phyloP scores from a whole-genome alignment of 2,329 filamentous ascomycete genomes.

The Calonectria ilicicola region DNA sequence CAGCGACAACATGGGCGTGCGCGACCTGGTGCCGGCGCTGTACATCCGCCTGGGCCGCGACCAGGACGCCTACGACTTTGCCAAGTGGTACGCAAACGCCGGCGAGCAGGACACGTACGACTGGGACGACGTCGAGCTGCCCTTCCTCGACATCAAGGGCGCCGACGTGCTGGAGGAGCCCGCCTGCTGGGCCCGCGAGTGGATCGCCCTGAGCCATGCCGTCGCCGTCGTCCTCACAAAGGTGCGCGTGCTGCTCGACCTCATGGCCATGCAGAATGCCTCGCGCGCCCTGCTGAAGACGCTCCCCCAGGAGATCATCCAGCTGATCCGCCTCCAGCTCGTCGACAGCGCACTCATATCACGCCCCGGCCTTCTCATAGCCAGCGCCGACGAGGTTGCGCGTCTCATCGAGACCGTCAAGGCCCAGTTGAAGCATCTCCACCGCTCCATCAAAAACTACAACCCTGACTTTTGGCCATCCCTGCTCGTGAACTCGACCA shows the following conservation, averaged over 20 bases:
- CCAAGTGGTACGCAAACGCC: conserved; percentile 48
- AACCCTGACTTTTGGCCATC: conserved; percentile 35
- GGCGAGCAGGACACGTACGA: conserved; percentile 28
- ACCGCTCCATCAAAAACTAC: conserved; percentile 20
- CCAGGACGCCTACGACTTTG: conserved; percentile 62
- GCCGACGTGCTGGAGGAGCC: conserved; percentile 55
- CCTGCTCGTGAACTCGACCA: conserved; percentile 22
- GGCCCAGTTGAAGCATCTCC: conserved; percentile 27
- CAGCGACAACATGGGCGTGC: conserved; percentile 58
- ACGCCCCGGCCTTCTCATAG: conserved; percentile 11
- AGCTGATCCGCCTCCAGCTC: conserved; percentile 31
- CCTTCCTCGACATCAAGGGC: conserved; percentile 48
- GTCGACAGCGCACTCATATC: conserved; percentile 18
- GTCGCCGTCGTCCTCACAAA: conserved; percentile 37
- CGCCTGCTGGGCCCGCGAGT: not conserved
- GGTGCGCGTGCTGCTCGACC: conserved; percentile 37
- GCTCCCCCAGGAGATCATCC: conserved; percentile 36
- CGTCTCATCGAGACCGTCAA: conserved; percentile 26
- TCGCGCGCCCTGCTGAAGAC: conserved; percentile 11
- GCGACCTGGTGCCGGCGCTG: conserved; percentile 53
- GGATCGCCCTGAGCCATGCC: conserved; percentile 27
- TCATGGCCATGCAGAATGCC: conserved; percentile 33
- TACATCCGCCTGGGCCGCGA: conserved; percentile 60
- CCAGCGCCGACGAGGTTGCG: not conserved
- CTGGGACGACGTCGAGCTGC: conserved; percentile 31